These are phyloP conservation scores for Cornus kousa DNA, from an alignment of 148 eudicot genomes.

Conservation along the genomic window DNA sequence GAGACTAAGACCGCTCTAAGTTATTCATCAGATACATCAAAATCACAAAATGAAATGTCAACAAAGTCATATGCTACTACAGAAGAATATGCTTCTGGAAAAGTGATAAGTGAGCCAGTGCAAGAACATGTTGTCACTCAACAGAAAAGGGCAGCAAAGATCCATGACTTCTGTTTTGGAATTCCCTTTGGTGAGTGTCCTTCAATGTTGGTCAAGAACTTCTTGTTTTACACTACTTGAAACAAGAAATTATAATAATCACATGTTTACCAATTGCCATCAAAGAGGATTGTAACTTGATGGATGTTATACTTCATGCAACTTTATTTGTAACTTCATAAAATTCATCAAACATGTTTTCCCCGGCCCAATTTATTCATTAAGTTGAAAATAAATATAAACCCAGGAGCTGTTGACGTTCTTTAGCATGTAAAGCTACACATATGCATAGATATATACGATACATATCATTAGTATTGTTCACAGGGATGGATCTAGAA, in stretches of 20 bases:
- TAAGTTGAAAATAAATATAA: too few relatives aligned
- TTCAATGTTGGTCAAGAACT: background rate
- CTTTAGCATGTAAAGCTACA: too few relatives aligned
- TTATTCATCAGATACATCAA: constrained; percentile 42
- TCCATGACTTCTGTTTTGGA: constrained; percentile 91
- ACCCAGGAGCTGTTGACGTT: too few relatives aligned
- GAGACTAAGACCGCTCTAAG: constrained; percentile 41
- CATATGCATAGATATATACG: too few relatives aligned
- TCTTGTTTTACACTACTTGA: background rate
- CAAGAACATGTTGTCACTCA: constrained; percentile 30
- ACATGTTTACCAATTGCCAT: background rate
- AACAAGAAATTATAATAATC: background rate
- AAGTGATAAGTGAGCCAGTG: constrained; percentile 36
- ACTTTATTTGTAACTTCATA: too few relatives aligned
- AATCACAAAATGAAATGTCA: constrained; percentile 31
- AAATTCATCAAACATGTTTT: too few relatives aligned
- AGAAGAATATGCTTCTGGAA: constrained; percentile 38
- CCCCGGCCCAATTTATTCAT: too few relatives aligned
- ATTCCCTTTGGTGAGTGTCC: constrained; percentile 86
- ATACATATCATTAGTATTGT: too few relatives aligned
- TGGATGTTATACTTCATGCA: background rate
- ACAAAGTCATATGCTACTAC: constrained; percentile 24
- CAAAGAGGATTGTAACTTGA: background rate
- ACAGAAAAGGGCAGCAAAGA: constrained; percentile 59
- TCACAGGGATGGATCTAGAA: too few relatives aligned